Evolutionary conservation across 805 yeast species (phyloP), one percentile per base, ranked within the genome.

Genomic region (Yarrowia osloensis): DNA sequence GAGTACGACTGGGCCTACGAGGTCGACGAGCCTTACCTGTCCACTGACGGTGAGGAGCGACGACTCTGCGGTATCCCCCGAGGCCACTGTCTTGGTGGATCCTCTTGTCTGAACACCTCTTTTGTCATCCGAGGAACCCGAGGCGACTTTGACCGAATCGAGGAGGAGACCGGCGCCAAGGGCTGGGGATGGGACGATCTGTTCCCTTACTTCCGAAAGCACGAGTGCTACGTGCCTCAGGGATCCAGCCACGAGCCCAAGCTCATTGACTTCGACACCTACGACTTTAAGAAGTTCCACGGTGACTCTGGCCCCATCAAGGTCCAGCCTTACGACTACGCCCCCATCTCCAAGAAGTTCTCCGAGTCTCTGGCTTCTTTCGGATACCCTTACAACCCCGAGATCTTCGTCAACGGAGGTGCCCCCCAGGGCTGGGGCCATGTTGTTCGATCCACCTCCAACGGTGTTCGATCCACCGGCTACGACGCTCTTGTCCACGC

Each of bases 71-170:
- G 52, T 44, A 75, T 74, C 70, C 74, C 77, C 55, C 75, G 77
- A 54, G 77, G 77, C 59, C 74, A 74, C 67, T 76, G 74, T 29
- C 73, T 75, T 21, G 77, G 77, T 42, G 77, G 77, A 13, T 73
- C 77, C 67, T 75, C 77, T 11, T 75, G 77, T 19, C 73, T 74
- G 62, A 75, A 75, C 71, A 74, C 74, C 68, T 74, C 75, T 61
- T 73, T 74, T 46, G 73, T 75, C 71, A 70, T 75, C 68, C 75
- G 75, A 19, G 76, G 76, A 42, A 69, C 73, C 67, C 73, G 74
- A 70, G 70, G 71, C 21, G 74, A 75, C 40, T 73, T 74, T 68
- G 76, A 73, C 57, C 69, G 69, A 57, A 74, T 76, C 75, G 74
- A 70, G 66, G 66, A 61, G 66, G 71, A 70, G 54, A 70, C 68